Evolutionary conservation across 176 grass and related monocot species (phyloP).

Genomic region (Carex kokanica): DNA sequence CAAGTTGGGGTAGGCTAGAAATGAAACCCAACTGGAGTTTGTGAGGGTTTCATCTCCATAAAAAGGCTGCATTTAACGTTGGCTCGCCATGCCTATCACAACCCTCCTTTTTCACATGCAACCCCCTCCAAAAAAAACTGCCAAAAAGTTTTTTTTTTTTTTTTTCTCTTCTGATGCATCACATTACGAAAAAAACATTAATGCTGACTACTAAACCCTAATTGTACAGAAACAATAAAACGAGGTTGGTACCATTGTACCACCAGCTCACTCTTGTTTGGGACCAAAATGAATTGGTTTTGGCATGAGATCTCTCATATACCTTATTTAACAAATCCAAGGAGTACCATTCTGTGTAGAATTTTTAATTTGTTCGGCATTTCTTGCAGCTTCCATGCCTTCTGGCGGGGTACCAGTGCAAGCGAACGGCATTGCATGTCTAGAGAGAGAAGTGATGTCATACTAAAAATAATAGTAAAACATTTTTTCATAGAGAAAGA

Average conservation of each 20-base stretch:
- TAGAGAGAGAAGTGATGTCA: conserved; percentile 60
- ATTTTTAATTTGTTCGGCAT: not conserved
- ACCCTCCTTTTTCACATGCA: no score
- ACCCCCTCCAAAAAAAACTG: no score
- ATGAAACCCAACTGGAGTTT: no score
- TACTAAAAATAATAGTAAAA: conserved; percentile 78
- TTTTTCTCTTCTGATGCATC: no score
- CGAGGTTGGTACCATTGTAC: not conserved
- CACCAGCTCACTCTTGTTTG: not conserved
- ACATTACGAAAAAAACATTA: no score
- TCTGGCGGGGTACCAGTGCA: conserved; percentile 70
- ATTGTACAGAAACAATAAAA: no score
- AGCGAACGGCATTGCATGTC: conserved; percentile 53
- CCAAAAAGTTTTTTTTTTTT: no score
- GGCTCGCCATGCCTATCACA: no score
- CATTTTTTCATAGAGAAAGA: conserved; percentile 95
- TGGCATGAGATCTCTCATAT: conserved; percentile 10
- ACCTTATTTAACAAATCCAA: not conserved
- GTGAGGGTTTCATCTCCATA: no score
- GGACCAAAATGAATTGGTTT: not conserved
- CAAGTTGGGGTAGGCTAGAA: no score
- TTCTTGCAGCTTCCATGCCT: conserved; percentile 67
- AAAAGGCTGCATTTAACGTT: no score
- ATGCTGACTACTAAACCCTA: no score
- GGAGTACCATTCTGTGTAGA: not conserved